These are phyloP conservation scores for Vickermania ingenoplastis DNA, from an alignment of 208 protist genomes.

Conservation along the genomic window DNA sequence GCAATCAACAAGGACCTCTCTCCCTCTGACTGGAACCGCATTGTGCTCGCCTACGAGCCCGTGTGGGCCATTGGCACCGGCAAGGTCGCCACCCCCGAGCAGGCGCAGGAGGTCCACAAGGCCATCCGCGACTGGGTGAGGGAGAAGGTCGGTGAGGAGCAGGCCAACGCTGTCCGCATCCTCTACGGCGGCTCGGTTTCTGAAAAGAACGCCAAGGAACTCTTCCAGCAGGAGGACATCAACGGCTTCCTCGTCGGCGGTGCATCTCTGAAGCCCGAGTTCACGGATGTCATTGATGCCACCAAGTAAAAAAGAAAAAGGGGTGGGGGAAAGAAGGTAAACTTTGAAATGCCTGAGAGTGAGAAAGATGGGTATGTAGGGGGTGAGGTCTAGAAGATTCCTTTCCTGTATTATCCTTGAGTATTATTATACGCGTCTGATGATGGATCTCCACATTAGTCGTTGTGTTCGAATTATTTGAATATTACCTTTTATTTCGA, in stretches of 20 bases:
- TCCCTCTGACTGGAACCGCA: conserved; percentile 74
- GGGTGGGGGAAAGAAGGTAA: too few species aligned
- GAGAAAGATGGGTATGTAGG: too few species aligned
- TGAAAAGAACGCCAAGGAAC: conserved; percentile 76
- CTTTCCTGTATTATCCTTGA: too few species aligned
- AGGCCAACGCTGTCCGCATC: conserved; percentile 89
- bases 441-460: too few species aligned
- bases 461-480: too few species aligned
- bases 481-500: too few species aligned
- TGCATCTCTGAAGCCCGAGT: conserved; percentile 95
- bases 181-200: conserved; percentile 98
- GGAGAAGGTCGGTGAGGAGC: conserved; percentile 73
- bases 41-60: conserved; percentile 99
- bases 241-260: conserved; percentile 99
- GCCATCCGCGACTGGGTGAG: conserved; percentile 87
- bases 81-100: conserved; percentile 92
- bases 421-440: too few species aligned
- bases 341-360: too few species aligned
- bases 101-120: conserved; percentile 92
- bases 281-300: conserved; percentile 92
- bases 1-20: conserved; percentile 67
- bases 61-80: conserved; percentile 99
- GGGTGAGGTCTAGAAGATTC: too few species aligned
- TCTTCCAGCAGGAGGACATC: conserved; percentile 90
- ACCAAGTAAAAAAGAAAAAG: too few species aligned